Conservation (phyloP, 2,329 filamentous ascomycete species). For the Zarea fungicola region DNA sequence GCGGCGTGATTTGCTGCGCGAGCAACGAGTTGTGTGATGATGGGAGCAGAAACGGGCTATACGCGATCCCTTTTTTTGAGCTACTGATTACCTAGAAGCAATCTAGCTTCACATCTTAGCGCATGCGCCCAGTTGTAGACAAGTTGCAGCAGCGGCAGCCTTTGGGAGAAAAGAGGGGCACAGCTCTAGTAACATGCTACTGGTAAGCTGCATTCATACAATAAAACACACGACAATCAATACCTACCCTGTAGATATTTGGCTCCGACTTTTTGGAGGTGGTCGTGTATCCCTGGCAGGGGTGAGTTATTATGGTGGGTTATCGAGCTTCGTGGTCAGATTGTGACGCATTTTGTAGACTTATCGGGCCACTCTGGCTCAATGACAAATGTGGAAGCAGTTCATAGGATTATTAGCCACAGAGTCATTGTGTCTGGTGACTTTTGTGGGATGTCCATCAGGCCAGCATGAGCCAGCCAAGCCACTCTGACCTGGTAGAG, state of each 20-base stretch:
- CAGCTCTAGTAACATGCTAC: too few species aligned
- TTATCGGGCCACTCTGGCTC: slow-evolving; percentile 3
- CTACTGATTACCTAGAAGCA: too few species aligned
- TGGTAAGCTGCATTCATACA: too few species aligned
- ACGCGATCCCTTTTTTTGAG: background rate
- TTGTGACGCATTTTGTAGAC: background rate
- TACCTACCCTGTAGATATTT: too few species aligned
- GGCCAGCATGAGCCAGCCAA: background rate
- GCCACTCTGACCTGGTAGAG: background rate
- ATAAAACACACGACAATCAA: too few species aligned
- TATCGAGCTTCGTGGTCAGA: background rate
- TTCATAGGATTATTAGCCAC: background rate
- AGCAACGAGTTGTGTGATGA: background rate
- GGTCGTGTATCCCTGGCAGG: background rate
- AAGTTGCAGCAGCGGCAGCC: too few species aligned
- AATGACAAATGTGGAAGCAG: background rate
- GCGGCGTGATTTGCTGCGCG: slow-evolving; percentile 3
- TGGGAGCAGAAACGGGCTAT: background rate
- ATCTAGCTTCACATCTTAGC: background rate
- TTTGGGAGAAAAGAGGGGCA: too few species aligned
- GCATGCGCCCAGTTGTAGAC: background rate
- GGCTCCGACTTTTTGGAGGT: background rate
- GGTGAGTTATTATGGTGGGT: background rate
- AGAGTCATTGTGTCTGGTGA: slow-evolving; percentile 13
- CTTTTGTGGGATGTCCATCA: background rate